Conservation (phyloP, 2,329 filamentous ascomycete genomes). For the Coniella lustricola region DNA sequence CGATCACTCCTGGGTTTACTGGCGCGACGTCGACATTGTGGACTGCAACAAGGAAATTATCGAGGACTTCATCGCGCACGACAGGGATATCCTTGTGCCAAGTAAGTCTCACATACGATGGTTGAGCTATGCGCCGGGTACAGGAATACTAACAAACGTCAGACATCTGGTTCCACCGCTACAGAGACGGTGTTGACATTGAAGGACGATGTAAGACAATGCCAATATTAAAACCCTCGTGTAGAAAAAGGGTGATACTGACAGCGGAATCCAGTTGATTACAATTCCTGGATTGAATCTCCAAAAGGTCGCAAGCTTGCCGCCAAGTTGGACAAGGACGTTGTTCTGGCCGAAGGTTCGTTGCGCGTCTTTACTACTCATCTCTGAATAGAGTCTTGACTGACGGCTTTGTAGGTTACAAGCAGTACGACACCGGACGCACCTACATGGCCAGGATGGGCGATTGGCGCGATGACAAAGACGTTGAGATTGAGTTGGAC, state of each 20-base stretch:
- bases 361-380: neutral
- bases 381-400: neutral
- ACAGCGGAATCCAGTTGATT: constrained; percentile 62
- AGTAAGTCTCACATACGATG: constrained; percentile 56
- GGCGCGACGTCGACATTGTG: constrained; percentile 94
- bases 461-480: constrained; percentile 86
- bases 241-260: neutral
- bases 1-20: constrained; percentile 97
- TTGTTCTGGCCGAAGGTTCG: constrained; percentile 82
- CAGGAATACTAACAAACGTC: constrained; percentile 23
- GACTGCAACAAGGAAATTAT: constrained; percentile 83
- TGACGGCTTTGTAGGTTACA: constrained; percentile 59
- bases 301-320: constrained; percentile 72
- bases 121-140: neutral
- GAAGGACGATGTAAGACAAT: constrained; percentile 79
- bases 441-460: constrained; percentile 87
- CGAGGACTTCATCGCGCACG: constrained; percentile 91
- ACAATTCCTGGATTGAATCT: constrained; percentile 98
- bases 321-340: constrained; percentile 66
- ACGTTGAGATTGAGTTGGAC: constrained; percentile 86
- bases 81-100: constrained; percentile 86
- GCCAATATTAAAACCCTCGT: constrained; percentile 17
- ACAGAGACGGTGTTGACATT: constrained; percentile 72
- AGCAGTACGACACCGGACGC: constrained; percentile 84
- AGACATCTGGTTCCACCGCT: constrained; percentile 98